Base-by-base conservation (phyloP, 257 asterid genomes). In the Schizonepeta tenuifolia region DNA sequence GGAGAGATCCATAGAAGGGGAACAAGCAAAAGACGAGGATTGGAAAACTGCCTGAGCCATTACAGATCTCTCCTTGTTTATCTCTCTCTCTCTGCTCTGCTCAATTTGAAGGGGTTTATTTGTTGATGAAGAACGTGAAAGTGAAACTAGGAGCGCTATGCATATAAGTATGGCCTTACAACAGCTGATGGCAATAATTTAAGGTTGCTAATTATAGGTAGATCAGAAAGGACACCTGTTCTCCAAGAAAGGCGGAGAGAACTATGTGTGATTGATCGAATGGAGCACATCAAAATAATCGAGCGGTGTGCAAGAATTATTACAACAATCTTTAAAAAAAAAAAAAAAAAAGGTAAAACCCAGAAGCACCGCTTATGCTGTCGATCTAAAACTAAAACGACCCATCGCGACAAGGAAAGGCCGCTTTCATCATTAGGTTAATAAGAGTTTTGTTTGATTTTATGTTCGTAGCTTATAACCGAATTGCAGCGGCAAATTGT, bases 191-290 rank as follows among this genome's bases (percentile, higher is more conserved):
- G 57, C 17, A 57, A 47, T 58, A 67, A 56, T 18, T 44, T 40
- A 53, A 15, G 7, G 69, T 17, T 15, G 72, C 7, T 46, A 24
- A 77, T 28, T 47, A 69, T 51, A 36, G 75, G 68, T 53, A 67
- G 73, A 79, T 79, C 73, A 38, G 50, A 21, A 54, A 62, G 65
- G 77, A 63, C 86, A 79, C 59, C 75, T 79, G 82, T 56, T 79
- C 82, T 77, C 87, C 86, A 73, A 74, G 66, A 79, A 79, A 70
- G 76, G 75, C 86, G 86, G 86, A 83, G 84, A 73, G 75, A 63
- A 76, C 83, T 24, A 82, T 68, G 83, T 53, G 28, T 20, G 4
- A 8, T 63, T 57, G 49, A 51, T 51, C 22, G 22, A 7, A n/a
- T 18, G 28, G 7, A 57, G 26, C 36, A 21, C 79, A 59, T 56